Base-by-base conservation (phyloP, 2,329 filamentous ascomycete genomes). In the Fusarium azukiicola region DNA sequence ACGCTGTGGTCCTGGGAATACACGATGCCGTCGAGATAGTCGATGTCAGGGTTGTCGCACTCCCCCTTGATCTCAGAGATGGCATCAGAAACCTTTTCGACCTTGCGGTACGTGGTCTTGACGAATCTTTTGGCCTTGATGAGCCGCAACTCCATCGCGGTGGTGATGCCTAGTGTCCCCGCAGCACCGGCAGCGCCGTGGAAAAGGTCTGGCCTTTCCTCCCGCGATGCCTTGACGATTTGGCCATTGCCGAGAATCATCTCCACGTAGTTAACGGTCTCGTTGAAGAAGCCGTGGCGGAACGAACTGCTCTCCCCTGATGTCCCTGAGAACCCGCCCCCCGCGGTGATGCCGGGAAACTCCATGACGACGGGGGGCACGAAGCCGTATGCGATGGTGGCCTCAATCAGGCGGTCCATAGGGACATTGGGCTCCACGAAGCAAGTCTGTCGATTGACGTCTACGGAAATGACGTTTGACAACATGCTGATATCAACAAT, bases 291-390 rank as follows among this genome's bases (percentile, higher is more conserved):
- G 0, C 95, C 94, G 81, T 94, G 90, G 17, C 90, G 90, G 84
- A 95, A 96, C 0, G 92, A 94, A 74, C 91, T 93, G 83, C 93
- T 95, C 83, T 96, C 94, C 5, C 94, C 94, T 0, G 92, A 91
- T 1, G 94, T 95, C 3, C 94, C 94, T 1, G 93, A 90, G 82
- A 94, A 96, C 1, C 93, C 94, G 5, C 94, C 94, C 19, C 94
- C 94, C 0, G 91, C 92, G 0, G 94, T 96, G 76, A 96, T 96
- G 1, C 93, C 93, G 0, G 94, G 94, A 67, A 96, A 94, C 80
- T 96, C 94, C 92, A 95, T 95, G 7, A 96, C 93, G 0, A 96
- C 93, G 0, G 91, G 91, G 91, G 94, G 77, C 2, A 96, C 85
- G 0, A 96, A 86, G 1, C 91, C 91, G 66, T 92, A 82, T 8